phyloP scores from a whole-genome alignment of 78 protist genomes.

The Acrasis kona region DNA sequence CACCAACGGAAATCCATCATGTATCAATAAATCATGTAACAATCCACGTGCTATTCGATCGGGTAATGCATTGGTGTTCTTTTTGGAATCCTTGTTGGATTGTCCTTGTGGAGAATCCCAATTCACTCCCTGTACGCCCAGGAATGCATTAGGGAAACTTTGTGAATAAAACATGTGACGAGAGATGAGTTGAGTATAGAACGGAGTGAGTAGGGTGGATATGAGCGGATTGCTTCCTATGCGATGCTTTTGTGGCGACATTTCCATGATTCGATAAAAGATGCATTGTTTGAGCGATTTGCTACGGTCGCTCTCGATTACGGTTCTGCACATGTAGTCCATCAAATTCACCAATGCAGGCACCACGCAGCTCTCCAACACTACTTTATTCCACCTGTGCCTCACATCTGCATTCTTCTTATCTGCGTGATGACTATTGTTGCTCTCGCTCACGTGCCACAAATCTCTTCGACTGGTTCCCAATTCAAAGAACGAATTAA shows the following conservation, averaged over 20 bases:
- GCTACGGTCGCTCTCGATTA: neutral
- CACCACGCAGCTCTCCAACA: neutral
- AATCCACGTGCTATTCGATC: no score
- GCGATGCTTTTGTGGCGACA: no score
- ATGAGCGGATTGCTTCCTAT: no score
- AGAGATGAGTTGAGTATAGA: neutral
- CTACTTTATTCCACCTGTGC: neutral
- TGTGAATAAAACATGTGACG: neutral
- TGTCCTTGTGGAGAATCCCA: no score
- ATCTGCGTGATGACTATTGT: no score
- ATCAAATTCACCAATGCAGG: neutral
- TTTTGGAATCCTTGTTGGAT: no score
- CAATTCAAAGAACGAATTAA: slow-evolving; percentile 17
- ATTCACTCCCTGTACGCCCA: no score
- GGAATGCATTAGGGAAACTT: no score
- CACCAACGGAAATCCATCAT: no score
- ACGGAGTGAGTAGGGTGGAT: neutral
- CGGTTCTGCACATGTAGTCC: neutral
- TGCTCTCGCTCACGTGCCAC: neutral
- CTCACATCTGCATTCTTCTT: no score
- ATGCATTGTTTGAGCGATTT: neutral
- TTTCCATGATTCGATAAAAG: neutral
- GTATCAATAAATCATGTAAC: no score
- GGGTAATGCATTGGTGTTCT: no score
- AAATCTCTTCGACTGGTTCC: slow-evolving; percentile 11